Evolutionary conservation across 345 rosid species (phyloP), one percentile per base, ranked within the genome.

Genomic region (Lepidium africanum): DNA sequence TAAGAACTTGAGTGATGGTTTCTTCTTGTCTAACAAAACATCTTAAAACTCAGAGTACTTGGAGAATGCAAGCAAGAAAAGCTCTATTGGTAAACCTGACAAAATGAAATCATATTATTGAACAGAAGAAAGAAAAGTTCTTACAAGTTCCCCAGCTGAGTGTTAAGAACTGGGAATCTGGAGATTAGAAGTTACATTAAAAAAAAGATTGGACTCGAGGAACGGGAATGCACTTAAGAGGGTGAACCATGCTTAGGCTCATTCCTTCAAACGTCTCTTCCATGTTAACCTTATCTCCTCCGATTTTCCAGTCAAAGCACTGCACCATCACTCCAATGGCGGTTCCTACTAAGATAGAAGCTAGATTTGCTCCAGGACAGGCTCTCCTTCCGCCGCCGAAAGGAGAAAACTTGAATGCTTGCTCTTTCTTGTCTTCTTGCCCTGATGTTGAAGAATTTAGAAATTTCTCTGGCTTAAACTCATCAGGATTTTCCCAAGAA

Each of bases 51-150:
- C 88, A 12, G 86, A 71, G 71, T 85, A 83, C 72, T 69, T 69
- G 15, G 91, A 80, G 80, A 87, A 90, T 36, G 94, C 87, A 50
- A 83, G 78, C 38, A 74, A 79, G 60, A 85, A 48, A 67, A 90
- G 70, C 67, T 83, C 87, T 21, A 72, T 48, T 7, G 91, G 91
- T 71, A 90, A 77, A 36, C 75, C 70, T 41, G 86, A 74, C 94
- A 90, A 90, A 25, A 25, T 2, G 27, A 25, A 25, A 25, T 25
- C 27, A 25, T 25, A 3, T 13, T 13, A 41, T 25, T 25, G 27
- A 25, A 25, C 4, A 25, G 27, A 25, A 25, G 27, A 25, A 25
- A 25, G 3, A 25, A 25, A 25, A 25, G 4, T 25, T 25, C 27
- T 25, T 25, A 25, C 27, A 25, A 2, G 27, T 25, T 25, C 27